A percentile compares a stretch with the other conserved stretches of the same genome.
Evolutionary conservation across 768 basidiomycete genomes (phyloP).

Genomic region (Lactarius vividus): DNA sequence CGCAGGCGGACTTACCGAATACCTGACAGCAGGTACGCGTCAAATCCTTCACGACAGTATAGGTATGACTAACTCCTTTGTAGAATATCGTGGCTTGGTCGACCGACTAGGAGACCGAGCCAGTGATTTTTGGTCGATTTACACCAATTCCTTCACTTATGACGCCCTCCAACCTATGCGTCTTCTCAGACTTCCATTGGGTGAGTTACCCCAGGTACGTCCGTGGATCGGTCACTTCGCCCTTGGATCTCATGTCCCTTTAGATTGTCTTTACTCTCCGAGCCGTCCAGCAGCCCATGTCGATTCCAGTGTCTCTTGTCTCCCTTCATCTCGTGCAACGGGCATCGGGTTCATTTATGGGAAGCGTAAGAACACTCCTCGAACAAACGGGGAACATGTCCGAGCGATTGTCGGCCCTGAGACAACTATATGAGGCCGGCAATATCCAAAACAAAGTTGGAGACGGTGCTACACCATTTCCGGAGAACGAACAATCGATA

Average conservation of each 20-base stretch:
- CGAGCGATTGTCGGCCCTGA: slow-evolving; percentile 51
- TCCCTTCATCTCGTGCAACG: slow-evolving; percentile 52
- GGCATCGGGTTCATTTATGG: slow-evolving; percentile 50
- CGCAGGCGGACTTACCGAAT: slow-evolving; percentile 57
- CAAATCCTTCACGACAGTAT: background rate
- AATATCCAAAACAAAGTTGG: slow-evolving; percentile 57
- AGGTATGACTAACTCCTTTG: background rate
- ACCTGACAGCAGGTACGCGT: slow-evolving; percentile 48
- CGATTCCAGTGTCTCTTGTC: slow-evolving; percentile 25
- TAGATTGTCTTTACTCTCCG: slow-evolving; percentile 30
- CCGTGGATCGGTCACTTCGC: background rate
- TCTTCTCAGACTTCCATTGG: slow-evolving; percentile 12
- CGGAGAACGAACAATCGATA: slow-evolving; percentile 20
- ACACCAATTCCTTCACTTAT: background rate
- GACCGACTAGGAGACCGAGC: slow-evolving; percentile 22
- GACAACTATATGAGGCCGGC: slow-evolving; percentile 61
- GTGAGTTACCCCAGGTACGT: slow-evolving; percentile 26
- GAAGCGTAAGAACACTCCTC: slow-evolving; percentile 47
- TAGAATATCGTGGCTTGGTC: slow-evolving; percentile 22
- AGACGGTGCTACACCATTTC: slow-evolving; percentile 50
- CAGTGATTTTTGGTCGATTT: slow-evolving; percentile 17
- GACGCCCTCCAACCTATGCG: background rate
- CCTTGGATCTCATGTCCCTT: background rate
- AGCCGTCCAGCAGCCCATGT: slow-evolving; percentile 26
- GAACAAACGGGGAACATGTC: slow-evolving; percentile 54